Evolutionary conservation across 2,329 filamentous ascomycete genomes (phyloP).

Genomic region (Fusarium sp.): DNA sequence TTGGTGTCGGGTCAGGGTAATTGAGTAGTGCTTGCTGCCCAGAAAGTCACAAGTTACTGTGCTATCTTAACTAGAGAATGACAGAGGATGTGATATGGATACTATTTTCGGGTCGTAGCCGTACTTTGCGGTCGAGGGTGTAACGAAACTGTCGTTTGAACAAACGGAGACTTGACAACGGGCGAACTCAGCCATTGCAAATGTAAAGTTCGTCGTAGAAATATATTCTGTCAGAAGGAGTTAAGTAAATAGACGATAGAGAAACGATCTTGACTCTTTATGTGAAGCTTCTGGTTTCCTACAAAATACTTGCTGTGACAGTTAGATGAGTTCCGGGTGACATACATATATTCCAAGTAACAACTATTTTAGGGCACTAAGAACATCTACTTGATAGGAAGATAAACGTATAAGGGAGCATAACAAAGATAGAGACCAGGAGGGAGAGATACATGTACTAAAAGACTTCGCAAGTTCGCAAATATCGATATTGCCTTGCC

Average conservation of each 20-base stretch:
- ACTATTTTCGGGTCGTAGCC: accelerated
- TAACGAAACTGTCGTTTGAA: neutral
- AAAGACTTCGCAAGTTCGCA: too few relatives aligned
- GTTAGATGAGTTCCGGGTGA: neutral
- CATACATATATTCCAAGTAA: neutral
- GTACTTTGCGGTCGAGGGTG: neutral
- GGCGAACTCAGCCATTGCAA: neutral
- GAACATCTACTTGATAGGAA: neutral
- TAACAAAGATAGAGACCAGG: accelerated
- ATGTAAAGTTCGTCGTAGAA: accelerated
- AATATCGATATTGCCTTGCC: too few relatives aligned
- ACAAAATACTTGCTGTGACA: neutral
- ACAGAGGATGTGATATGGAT: neutral
- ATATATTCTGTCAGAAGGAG: neutral
- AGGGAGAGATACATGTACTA: too few relatives aligned
- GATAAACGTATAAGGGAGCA: too few relatives aligned
- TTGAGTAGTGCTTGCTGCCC: neutral
- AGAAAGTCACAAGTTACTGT: neutral
- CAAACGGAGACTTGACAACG: neutral
- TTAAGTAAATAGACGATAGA: accelerated
- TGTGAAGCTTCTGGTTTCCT: accelerated
- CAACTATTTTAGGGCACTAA: neutral
- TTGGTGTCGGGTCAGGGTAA: too few relatives aligned
- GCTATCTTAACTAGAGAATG: neutral
- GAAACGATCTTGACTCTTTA: accelerated